phyloP scores from a whole-genome alignment of 192 early-diverging fungal species.

The Coemansia asiatica region DNA sequence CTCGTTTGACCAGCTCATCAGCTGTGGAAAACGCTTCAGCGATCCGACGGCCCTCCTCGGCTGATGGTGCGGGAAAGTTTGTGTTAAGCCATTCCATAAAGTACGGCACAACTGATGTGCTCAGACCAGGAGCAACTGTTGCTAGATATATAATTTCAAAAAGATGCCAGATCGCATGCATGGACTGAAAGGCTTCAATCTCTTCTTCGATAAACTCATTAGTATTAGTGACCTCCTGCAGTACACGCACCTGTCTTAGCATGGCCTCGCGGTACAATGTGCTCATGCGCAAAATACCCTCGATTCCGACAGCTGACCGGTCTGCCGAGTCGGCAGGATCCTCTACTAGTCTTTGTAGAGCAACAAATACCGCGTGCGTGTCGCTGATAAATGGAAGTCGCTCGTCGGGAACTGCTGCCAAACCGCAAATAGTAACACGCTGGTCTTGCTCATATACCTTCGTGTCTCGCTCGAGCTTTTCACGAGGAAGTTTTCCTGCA shows the following conservation, averaged over 20 bases:
- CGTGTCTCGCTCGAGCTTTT: background rate
- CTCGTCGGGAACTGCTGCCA: constrained; percentile 16
- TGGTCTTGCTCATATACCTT: constrained; percentile 33
- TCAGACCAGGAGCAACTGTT: constrained; percentile 28
- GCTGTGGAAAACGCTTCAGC: constrained; percentile 8
- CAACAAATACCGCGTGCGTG: constrained; percentile 48
- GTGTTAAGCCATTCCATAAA: constrained; percentile 54
- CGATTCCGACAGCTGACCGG: constrained; percentile 10
- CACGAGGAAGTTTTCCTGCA: constrained; percentile 29
- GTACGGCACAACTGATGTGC: constrained; percentile 24
- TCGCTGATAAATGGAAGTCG: constrained; percentile 45
- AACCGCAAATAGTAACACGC: constrained; percentile 23
- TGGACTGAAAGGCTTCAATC: constrained; percentile 33
- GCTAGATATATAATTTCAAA: constrained; percentile 48
- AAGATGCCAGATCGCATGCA: constrained; percentile 53
- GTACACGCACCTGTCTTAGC: constrained; percentile 34
- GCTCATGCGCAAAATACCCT: constrained; percentile 29
- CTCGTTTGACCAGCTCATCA: constrained; percentile 12
- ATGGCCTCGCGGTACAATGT: constrained; percentile 50
- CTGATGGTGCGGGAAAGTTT: constrained; percentile 42
- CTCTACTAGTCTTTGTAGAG: constrained; percentile 36
- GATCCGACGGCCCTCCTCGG: constrained; percentile 31
- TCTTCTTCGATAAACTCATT: constrained; percentile 24
- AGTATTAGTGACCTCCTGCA: constrained; percentile 16
- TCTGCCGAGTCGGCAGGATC: background rate